Base-by-base conservation (phyloP, 2,329 filamentous ascomycete species). In the Alternaria sp. region DNA sequence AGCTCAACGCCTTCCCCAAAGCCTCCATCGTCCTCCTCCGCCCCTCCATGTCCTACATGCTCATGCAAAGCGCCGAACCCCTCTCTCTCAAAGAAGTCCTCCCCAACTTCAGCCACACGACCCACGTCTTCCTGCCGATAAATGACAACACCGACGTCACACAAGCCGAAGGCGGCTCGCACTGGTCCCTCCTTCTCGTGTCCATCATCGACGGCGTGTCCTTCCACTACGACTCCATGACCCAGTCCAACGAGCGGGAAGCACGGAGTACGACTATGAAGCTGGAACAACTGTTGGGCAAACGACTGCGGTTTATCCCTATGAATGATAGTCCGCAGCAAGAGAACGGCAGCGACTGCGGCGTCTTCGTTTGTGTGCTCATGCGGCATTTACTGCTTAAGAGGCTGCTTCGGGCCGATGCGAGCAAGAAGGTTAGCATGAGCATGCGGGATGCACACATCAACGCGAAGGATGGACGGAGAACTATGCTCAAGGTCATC, bases 371-470 rank as follows among this genome's bases (percentile, higher is more conserved):
- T 4, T 98, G 96, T 79, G 87, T 98, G 69, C 87, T 95, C 66
- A 99, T 99, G 94, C 89, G 94, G 53, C 92, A 97, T 81, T 83
- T 99, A n/a, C 86, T 99, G 18, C 85, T 97, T 55, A 94, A 94
- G 81, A 86, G 92, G 61, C 84, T 99, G 23, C 83, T 99, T 61
- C 88, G 87, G 69, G 93, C 92, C 9, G 91, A 93, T 75, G 90
- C 92, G 3, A 88, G 88, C 66, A 89, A 95, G 79, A 97, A 97
- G 82, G 91, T 98, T 12, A 94, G 90, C 66, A 98, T 99, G 96
- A 96, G 92, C 75, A 91, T 98, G 87, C 89, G 87, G 6, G 92
- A 92, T 23, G 94, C 93, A 78, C 87, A 91, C 74, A 90, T 98
- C 55, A 92, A 97, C 81, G 93, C 93, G 5, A 82, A 84, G 46